phyloP scores from a whole-genome alignment of 768 basidiomycete species.

The Leucocoprinus leucothites region DNA sequence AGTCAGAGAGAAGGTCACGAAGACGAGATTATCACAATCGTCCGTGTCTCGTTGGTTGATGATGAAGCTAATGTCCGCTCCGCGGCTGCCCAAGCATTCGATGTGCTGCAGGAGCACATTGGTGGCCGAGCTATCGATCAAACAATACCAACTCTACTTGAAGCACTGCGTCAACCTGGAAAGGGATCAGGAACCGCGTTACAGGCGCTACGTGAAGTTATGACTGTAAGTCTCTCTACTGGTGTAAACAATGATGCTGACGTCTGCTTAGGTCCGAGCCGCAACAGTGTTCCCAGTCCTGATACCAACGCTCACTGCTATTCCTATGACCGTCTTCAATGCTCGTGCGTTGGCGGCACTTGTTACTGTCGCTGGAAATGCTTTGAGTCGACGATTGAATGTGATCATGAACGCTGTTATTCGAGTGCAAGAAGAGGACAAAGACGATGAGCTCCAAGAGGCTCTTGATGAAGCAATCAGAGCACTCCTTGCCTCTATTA shows the following conservation, averaged over 20 bases:
- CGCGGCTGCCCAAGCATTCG: slow-evolving; percentile 87
- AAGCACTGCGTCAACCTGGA: slow-evolving; percentile 91
- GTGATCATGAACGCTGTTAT: slow-evolving; percentile 79
- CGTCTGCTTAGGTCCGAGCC: slow-evolving; percentile 70
- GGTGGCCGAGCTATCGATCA: slow-evolving; percentile 92
- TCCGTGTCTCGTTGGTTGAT: slow-evolving; percentile 85
- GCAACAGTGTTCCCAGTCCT: slow-evolving; percentile 95
- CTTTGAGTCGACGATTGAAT: slow-evolving; percentile 80
- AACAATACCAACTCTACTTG: slow-evolving; percentile 92
- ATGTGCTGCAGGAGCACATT: slow-evolving; percentile 87
- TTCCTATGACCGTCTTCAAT: slow-evolving; percentile 94
- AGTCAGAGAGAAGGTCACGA: slow-evolving; percentile 84
- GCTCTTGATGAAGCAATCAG: slow-evolving; percentile 76
- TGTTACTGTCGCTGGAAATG: slow-evolving; percentile 90
- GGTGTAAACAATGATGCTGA: slow-evolving; percentile 1
- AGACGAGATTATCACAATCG: slow-evolving; percentile 81
- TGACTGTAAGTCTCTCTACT: slow-evolving; percentile 60
- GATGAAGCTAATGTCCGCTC: slow-evolving; percentile 80
- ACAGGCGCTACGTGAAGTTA: slow-evolving; percentile 90
- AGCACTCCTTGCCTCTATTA: slow-evolving; percentile 74
- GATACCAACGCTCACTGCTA: slow-evolving; percentile 87
- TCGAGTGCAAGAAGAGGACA: slow-evolving; percentile 67
- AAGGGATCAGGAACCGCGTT: slow-evolving; percentile 94
- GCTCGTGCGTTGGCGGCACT: slow-evolving; percentile 86
- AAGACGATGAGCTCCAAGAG: slow-evolving; percentile 62